Evolutionary conservation across 306 rosid genomes (phyloP), one percentile per base, ranked within the genome.

Genomic region (Trifolium pratense): DNA sequence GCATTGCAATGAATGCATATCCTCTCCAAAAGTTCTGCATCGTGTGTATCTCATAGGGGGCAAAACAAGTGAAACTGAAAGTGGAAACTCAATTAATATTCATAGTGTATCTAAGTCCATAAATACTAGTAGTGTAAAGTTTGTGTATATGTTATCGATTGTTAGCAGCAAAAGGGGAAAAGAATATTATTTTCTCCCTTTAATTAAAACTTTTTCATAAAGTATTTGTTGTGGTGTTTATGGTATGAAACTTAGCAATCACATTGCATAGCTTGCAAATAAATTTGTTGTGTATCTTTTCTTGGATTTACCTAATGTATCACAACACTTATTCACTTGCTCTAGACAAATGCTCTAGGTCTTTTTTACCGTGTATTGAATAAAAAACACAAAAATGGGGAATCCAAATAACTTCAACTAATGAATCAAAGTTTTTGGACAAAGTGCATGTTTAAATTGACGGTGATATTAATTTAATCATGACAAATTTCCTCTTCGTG

Each of bases 11-110:
- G 32, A 29, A 29, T 29, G 32, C 32, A 29, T 71, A 37, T 57
- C 68, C 39, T 69, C 64, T 62, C 15, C 26, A 70, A 57, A 67
- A 58, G 36, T 36, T 42, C 15, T 17, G 20, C 79, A 25, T 60
- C 49, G 1, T 69, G 36, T 21, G 63, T 29, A 17, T 17, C 23
- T 55, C 9, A 53, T 16, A 36, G 5, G 31, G 64, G 48, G 36
- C 11, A 74, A 59, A 29, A 14, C 34, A 7, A 10, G 8, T 9
- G 31, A 51, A 62, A 26, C 42, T 53, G 17, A 67, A 49, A 16
- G 40, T 48, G 68, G 31, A 52, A 69, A 6, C n/a, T 15, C 14
- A 11, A 43, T 62, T 5, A 11, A 53, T 62, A n/a, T 2, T 61
- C 40, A 53, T 21, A 5, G 21, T 3, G 42, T 25, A 16, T 42